phyloP scores from a whole-genome alignment of 805 yeast species.

The Ogataea kodamae region DNA sequence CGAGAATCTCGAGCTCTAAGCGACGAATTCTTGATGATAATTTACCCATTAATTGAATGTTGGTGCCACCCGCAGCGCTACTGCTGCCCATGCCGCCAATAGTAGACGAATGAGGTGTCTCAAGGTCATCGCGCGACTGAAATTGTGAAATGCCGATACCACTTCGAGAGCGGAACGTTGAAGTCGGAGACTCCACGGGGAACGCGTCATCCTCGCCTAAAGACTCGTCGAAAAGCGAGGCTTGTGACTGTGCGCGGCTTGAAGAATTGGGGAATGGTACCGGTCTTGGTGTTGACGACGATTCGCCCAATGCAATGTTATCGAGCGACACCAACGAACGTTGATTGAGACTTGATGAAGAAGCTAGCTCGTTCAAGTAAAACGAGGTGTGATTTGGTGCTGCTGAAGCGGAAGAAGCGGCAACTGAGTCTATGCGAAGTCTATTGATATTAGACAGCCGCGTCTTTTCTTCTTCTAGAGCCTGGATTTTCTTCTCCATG shows the following conservation, averaged over 20 bases:
- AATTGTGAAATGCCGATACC: slow-evolving; percentile 11
- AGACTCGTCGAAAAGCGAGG: slow-evolving; percentile 12
- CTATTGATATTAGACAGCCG: slow-evolving; percentile 17
- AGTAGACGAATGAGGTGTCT: slow-evolving; percentile 24
- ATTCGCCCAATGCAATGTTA: slow-evolving; percentile 44
- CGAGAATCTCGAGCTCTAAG: slow-evolving; percentile 71
- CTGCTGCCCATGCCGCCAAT: slow-evolving; percentile 20
- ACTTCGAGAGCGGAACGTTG: slow-evolving; percentile 11
- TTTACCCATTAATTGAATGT: slow-evolving; percentile 66
- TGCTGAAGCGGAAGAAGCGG: slow-evolving; percentile 1
- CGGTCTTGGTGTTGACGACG: slow-evolving; percentile 44
- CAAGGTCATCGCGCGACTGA: slow-evolving; percentile 21
- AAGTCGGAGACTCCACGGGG: slow-evolving; percentile 20
- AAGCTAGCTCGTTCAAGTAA: slow-evolving; percentile 32
- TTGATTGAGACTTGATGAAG: slow-evolving; percentile 24
- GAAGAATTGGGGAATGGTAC: slow-evolving; percentile 6
- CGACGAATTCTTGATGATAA: slow-evolving; percentile 75
- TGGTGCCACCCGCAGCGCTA: slow-evolving; percentile 20
- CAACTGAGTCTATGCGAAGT: slow-evolving; percentile 15
- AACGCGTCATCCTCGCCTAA: slow-evolving; percentile 16
- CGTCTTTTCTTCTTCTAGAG: slow-evolving; percentile 29
- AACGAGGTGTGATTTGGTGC: slow-evolving; percentile 15
- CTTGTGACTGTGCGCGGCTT: slow-evolving; percentile 10
- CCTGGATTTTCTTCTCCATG: slow-evolving; percentile 25
- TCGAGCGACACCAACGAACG: slow-evolving; percentile 26